These are phyloP conservation scores for Plenodomus lindquistii DNA, from an alignment of 2,329 filamentous ascomycete genomes.

Conservation along the genomic window DNA sequence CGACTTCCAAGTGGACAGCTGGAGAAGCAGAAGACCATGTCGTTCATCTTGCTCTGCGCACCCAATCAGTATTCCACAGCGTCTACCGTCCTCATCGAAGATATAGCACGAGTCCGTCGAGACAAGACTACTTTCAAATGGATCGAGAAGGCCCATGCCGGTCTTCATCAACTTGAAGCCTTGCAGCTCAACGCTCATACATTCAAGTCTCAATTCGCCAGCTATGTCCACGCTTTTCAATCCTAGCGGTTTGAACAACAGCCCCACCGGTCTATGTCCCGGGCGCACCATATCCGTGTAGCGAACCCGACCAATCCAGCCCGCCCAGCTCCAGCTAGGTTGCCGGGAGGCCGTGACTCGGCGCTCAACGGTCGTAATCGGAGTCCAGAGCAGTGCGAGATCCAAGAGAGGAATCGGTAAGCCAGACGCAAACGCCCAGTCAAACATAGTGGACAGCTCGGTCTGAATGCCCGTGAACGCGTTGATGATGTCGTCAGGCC, in stretches of 20 bases:
- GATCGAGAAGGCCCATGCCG: neutral
- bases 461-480: slow-evolving; percentile 6
- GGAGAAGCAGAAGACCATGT: neutral
- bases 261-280: slow-evolving; percentile 3
- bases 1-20: slow-evolving; percentile 1
- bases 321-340: slow-evolving; percentile 7
- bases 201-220: neutral
- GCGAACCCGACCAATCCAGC: neutral
- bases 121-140: neutral
- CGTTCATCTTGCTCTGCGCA: neutral
- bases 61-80: slow-evolving; percentile 4
- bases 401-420: slow-evolving; percentile 2
- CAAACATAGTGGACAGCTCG: slow-evolving; percentile 1
- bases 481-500: slow-evolving; percentile 4
- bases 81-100: slow-evolving; percentile 1
- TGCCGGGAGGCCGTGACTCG: neutral
- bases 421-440: slow-evolving; percentile 2
- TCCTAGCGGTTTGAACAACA: neutral
- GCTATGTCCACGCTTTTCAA: neutral
- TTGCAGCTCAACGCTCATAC: neutral
- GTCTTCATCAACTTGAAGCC: neutral
- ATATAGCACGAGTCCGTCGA: slow-evolving; percentile 3
- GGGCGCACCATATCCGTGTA: slow-evolving; percentile 5
- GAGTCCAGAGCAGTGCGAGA: slow-evolving; percentile 8
- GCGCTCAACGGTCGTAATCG: neutral